phyloP scores from a whole-genome alignment of 202 grass and related monocot genomes.

The Setaria italica region DNA sequence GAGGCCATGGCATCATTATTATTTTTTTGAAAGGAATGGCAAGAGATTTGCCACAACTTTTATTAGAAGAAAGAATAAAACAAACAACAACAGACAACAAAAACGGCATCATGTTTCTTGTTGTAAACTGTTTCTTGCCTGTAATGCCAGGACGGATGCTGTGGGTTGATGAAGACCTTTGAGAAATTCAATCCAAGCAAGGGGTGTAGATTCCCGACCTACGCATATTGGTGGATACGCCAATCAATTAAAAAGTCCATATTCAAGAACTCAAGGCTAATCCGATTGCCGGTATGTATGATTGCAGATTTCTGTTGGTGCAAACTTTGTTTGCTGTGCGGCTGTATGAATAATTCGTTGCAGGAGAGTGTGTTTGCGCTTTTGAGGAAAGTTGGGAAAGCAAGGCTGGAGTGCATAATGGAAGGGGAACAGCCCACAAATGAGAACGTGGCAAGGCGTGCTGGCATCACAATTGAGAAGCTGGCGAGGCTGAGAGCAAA shows the following conservation, averaged over 20 bases:
- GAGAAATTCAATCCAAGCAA: conserved; percentile 88
- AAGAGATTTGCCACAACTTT: too few relatives aligned
- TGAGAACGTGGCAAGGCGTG: conserved; percentile 67
- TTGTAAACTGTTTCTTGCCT: conserved; percentile 5
- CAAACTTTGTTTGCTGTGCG: background rate
- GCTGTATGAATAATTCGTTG: background rate
- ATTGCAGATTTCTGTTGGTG: background rate
- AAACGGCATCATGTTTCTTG: conserved; percentile 13
- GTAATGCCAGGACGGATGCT: conserved; percentile 77
- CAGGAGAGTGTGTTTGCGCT: conserved; percentile 80
- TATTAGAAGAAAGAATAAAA: too few relatives aligned
- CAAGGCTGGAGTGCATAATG: conserved; percentile 66
- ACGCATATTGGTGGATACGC: conserved; percentile 94
- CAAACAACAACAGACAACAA: too few relatives aligned
- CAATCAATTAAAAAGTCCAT: conserved; percentile 88
- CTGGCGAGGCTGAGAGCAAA: conserved; percentile 68
- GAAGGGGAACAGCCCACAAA: conserved; percentile 73
- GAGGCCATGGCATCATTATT: background rate
- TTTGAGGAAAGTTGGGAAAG: conserved; percentile 70
- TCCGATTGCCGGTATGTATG: conserved; percentile 75
- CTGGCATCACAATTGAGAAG: conserved; percentile 73
- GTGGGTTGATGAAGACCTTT: conserved; percentile 89
- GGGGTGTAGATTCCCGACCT: conserved; percentile 82
- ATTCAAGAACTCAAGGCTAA: conserved; percentile 80
- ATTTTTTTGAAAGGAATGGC: too few relatives aligned